phyloP scores from a whole-genome alignment of 2,329 filamentous ascomycete species.

The Botrytis sinoallii region DNA sequence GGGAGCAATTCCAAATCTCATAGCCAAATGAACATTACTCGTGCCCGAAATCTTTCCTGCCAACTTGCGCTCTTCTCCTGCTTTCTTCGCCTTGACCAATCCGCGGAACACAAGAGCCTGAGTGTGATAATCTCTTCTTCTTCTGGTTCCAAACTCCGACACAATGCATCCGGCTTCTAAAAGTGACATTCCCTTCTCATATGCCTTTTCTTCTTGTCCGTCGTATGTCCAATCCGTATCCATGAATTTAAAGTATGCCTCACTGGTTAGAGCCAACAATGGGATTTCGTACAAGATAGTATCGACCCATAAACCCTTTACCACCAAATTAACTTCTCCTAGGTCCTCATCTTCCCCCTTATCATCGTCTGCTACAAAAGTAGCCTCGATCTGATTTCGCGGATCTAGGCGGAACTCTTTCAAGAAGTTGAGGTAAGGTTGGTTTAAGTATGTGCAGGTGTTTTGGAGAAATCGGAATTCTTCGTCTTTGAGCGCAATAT shows the following conservation, averaged over 20 bases:
- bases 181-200: constrained; percentile 72
- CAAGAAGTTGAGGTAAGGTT: constrained; percentile 77
- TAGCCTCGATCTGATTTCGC: constrained; percentile 71
- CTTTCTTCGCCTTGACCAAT: constrained; percentile 72
- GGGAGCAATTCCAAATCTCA: constrained; percentile 81
- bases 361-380: constrained; percentile 50
- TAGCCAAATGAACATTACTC: constrained; percentile 95
- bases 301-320: constrained; percentile 84
- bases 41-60: constrained; percentile 78
- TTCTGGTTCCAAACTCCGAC: constrained; percentile 89
- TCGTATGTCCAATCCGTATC: constrained; percentile 89
- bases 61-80: constrained; percentile 61
- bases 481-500: constrained; percentile 73
- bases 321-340: constrained; percentile 73
- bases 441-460: constrained; percentile 76
- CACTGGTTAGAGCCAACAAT: constrained; percentile 83
- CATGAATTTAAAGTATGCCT: constrained; percentile 97
- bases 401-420: constrained; percentile 78
- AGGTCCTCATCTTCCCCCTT: constrained; percentile 61
- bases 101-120: constrained; percentile 90
- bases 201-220: constrained; percentile 81
- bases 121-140: constrained; percentile 89
- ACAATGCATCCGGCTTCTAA: constrained; percentile 81
- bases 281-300: constrained; percentile 98
- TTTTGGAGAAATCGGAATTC: constrained; percentile 76